Evolutionary conservation across 345 rosid genomes (phyloP).

Genomic region (Pistacia atlantica): DNA sequence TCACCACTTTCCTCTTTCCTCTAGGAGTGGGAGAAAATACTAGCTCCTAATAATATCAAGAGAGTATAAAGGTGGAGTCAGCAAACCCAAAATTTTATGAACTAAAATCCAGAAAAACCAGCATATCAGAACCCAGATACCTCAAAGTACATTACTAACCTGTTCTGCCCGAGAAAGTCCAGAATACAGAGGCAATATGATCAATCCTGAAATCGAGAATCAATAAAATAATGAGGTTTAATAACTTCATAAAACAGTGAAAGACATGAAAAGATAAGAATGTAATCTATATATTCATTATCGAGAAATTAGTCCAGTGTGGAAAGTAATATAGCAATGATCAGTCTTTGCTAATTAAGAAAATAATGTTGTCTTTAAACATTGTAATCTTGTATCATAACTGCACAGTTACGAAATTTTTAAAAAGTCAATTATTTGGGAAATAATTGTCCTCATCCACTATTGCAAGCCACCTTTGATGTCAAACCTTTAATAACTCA

Average conservation of each 20-base stretch:
- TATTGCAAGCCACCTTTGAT: neutral
- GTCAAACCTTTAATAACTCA: neutral
- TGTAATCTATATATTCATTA: neutral
- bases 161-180: slow-evolving; percentile 89
- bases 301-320: neutral
- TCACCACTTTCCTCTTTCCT: slow-evolving; percentile 90
- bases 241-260: slow-evolving; percentile 10
- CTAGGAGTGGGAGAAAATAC: slow-evolving; percentile 87
- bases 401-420: neutral
- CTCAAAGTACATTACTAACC: slow-evolving; percentile 37
- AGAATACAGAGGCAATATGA: slow-evolving; percentile 77
- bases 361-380: neutral
- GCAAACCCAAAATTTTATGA: slow-evolving; percentile 9
- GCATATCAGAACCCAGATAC: neutral
- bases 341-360: neutral
- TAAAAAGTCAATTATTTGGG: neutral
- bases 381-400: neutral
- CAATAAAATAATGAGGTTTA: slow-evolving; percentile 7
- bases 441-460: neutral
- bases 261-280: neutral
- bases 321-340: neutral
- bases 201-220: slow-evolving; percentile 62
- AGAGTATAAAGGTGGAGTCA: slow-evolving; percentile 11
- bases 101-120: slow-evolving; percentile 2
- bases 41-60: slow-evolving; percentile 51